Conservation (phyloP, 768 basidiomycete species). For the Arthromyces matolae region DNA sequence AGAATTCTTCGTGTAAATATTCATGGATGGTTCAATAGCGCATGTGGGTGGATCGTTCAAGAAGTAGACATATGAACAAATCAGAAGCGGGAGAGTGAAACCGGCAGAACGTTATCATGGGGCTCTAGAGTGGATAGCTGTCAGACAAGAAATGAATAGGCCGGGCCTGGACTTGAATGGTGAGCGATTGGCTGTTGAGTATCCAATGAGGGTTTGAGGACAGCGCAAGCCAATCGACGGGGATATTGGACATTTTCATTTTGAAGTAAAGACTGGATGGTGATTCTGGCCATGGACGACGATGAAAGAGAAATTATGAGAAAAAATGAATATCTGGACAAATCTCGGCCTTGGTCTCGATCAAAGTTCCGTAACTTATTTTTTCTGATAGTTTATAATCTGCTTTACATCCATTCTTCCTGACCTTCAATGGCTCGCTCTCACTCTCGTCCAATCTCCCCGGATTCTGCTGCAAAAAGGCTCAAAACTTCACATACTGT, state of each 20-base stretch:
- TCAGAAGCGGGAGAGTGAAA: no score
- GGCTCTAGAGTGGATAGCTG: no score
- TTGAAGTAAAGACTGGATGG: not conserved
- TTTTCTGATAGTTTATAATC: conserved; percentile 11
- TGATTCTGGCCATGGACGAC: not conserved
- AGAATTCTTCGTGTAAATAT: no score
- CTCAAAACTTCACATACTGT: conserved; percentile 26
- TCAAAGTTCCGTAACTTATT: conserved; percentile 10
- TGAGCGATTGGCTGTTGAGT: no score
- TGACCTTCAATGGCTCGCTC: conserved; percentile 24
- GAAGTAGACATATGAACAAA: no score
- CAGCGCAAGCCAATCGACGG: not conserved
- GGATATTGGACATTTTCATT: not conserved
- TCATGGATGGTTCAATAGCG: no score
- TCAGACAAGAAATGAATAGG: no score
- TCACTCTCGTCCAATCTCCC: conserved; percentile 26
- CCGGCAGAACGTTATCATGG: no score
- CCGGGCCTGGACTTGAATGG: no score
- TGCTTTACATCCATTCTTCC: not conserved
- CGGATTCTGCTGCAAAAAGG: conserved; percentile 22
- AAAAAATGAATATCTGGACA: not conserved
- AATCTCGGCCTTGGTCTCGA: conserved; percentile 13
- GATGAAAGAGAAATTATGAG: not conserved
- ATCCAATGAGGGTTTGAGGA: not conserved
- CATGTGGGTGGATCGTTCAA: no score